Conservation (phyloP, 2,329 filamentous ascomycete species). For the Tolypocladium nubicola region DNA sequence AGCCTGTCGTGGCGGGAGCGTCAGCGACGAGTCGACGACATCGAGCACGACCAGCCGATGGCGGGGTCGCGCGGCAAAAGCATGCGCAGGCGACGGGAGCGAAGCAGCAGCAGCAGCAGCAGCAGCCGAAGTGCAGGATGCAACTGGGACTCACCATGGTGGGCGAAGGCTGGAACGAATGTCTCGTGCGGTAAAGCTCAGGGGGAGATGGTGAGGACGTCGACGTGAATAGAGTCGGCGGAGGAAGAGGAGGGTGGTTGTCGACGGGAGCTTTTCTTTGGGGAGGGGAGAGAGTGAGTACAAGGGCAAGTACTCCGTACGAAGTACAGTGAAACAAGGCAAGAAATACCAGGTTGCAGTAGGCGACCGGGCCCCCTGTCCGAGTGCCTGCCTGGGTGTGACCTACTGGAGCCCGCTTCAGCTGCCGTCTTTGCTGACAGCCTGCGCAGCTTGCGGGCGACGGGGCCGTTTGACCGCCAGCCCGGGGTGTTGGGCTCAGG, state of each 20-base stretch:
- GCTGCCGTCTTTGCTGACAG: neutral
- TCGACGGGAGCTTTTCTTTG: slow-evolving; percentile 8
- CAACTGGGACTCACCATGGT: slow-evolving; percentile 17
- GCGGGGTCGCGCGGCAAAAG: neutral
- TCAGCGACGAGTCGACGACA: slow-evolving; percentile 9
- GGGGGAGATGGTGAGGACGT: slow-evolving; percentile 8
- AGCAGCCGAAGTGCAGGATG: neutral
- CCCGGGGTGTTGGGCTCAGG: neutral
- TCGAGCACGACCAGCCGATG: slow-evolving; percentile 6
- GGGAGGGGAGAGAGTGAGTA: neutral
- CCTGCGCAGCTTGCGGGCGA: neutral
- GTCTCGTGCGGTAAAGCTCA: neutral
- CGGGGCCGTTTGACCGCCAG: neutral
- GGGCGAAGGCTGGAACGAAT: slow-evolving; percentile 2
- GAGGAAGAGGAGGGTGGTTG: slow-evolving; percentile 2
- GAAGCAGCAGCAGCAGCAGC: neutral
- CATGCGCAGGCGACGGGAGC: neutral
- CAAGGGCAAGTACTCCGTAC: neutral
- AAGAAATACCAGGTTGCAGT: neutral
- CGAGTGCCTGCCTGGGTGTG: neutral
- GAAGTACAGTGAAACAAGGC: neutral
- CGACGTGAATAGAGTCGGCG: neutral
- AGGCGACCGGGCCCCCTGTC: neutral
- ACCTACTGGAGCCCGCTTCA: neutral
- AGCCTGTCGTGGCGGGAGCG: slow-evolving; percentile 48